phyloP scores from a whole-genome alignment of 257 asterid genomes.

The Plantago elongata region DNA sequence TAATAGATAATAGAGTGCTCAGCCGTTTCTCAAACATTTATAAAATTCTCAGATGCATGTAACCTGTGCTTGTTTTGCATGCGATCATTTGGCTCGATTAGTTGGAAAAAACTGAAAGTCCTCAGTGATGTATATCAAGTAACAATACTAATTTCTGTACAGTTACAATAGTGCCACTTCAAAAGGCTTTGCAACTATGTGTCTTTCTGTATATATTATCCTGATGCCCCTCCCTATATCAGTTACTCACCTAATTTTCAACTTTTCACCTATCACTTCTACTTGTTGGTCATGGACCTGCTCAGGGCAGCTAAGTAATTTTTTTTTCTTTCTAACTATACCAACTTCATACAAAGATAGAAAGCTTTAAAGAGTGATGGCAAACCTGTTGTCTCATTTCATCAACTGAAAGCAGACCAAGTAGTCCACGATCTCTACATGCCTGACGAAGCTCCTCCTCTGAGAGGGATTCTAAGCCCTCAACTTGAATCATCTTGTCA shows the following conservation, averaged over 20 bases:
- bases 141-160: neutral
- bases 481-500: constrained; percentile 84
- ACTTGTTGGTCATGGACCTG: neutral
- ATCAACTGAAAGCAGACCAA: constrained; percentile 78
- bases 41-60: neutral
- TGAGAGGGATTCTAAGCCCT: constrained; percentile 86
- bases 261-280: constrained; percentile 10
- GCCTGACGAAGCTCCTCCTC: constrained; percentile 98
- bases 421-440: constrained; percentile 94
- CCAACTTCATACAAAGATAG: constrained; percentile 12
- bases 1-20: too few species aligned
- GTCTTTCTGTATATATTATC: neutral
- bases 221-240: constrained; percentile 2
- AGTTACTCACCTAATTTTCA: constrained; percentile 12
- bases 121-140: neutral
- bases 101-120: neutral
- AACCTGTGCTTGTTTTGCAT: constrained; percentile 6
- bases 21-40: neutral
- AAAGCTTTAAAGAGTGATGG: neutral
- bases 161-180: constrained; percentile 9
- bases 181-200: constrained; percentile 1
- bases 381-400: constrained; percentile 95
- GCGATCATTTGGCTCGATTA: too few species aligned
- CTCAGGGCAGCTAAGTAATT: neutral
- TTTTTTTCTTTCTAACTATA: neutral